Conservation (phyloP, 108 stramenopile species). For the Aurantiochytrium sp. region DNA sequence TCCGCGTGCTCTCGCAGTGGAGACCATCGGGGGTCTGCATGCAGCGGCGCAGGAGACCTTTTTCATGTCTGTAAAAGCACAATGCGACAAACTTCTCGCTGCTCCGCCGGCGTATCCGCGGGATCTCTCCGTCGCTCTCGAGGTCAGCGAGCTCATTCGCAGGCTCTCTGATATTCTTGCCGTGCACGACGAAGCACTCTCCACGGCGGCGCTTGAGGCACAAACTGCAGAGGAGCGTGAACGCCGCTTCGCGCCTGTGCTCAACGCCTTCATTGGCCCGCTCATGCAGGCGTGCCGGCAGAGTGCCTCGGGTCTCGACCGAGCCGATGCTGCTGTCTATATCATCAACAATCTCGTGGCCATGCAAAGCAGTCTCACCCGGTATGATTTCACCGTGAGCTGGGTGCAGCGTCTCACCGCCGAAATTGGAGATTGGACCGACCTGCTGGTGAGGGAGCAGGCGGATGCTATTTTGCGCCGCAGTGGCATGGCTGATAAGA, state of each 20-base stretch:
- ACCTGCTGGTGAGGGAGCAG: background rate
- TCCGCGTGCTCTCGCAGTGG: background rate
- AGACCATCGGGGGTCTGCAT: background rate
- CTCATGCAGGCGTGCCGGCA: background rate
- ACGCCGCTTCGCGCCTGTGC: background rate
- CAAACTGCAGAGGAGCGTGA: background rate
- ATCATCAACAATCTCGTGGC: slow-evolving; percentile 11
- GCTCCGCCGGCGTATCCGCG: background rate
- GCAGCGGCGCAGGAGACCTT: background rate
- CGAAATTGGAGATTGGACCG: slow-evolving; percentile 18
- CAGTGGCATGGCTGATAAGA: background rate
- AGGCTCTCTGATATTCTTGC: background rate
- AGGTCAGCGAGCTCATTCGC: slow-evolving; percentile 7
- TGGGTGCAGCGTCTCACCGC: slow-evolving; percentile 6
- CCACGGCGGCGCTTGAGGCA: background rate
- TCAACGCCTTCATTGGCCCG: background rate
- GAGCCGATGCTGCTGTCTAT: background rate
- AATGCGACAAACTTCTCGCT: background rate
- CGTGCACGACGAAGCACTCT: background rate
- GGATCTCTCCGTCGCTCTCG: background rate
- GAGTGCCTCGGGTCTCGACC: slow-evolving; percentile 8
- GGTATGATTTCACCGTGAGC: slow-evolving; percentile 2
- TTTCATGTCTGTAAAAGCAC: background rate
- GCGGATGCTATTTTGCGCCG: background rate
- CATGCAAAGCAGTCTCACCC: slow-evolving; percentile 1